Conservation (phyloP, 192 early-diverging fungal species). For the Piromyces finnis region DNA sequence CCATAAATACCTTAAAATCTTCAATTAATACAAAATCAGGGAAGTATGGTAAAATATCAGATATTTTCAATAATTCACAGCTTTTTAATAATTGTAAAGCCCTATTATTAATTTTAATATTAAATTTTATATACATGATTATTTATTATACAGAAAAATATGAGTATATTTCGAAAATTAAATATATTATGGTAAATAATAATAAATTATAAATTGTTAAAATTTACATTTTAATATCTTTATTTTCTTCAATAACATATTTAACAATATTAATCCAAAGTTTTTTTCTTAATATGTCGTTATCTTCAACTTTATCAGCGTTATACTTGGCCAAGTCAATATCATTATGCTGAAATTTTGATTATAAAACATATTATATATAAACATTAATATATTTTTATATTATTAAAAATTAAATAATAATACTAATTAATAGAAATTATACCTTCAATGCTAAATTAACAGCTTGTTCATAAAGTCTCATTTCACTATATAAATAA, state of each 20-base stretch:
- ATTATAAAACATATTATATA: too few species aligned
- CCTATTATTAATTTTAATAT: slow-evolving; percentile 9
- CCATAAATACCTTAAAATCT: slow-evolving; percentile 71
- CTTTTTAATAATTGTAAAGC: slow-evolving; percentile 67
- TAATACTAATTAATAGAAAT: too few species aligned
- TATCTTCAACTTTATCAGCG: slow-evolving; percentile 81
- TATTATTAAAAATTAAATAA: too few species aligned
- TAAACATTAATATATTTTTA: too few species aligned
- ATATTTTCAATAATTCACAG: slow-evolving; percentile 72
- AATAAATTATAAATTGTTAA: background rate
- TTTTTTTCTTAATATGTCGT: slow-evolving; percentile 58
- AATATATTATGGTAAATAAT: background rate
- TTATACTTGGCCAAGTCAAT: slow-evolving; percentile 79
- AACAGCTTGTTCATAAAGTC: slow-evolving; percentile 82
- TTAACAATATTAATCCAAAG: slow-evolving; percentile 90
- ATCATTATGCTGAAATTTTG: too few species aligned
- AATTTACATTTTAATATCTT: slow-evolving; percentile 60
- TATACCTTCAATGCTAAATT: slow-evolving; percentile 71
- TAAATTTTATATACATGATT: too few species aligned
- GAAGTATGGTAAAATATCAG: slow-evolving; percentile 92
- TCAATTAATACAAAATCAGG: slow-evolving; percentile 95
- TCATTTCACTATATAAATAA: slow-evolving; percentile 71
- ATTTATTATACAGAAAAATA: too few species aligned
- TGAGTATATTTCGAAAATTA: too few species aligned
- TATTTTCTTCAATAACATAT: slow-evolving; percentile 68